Conservation (phyloP, 2,329 filamentous ascomycete genomes). For the Zasmidium cellare region DNA sequence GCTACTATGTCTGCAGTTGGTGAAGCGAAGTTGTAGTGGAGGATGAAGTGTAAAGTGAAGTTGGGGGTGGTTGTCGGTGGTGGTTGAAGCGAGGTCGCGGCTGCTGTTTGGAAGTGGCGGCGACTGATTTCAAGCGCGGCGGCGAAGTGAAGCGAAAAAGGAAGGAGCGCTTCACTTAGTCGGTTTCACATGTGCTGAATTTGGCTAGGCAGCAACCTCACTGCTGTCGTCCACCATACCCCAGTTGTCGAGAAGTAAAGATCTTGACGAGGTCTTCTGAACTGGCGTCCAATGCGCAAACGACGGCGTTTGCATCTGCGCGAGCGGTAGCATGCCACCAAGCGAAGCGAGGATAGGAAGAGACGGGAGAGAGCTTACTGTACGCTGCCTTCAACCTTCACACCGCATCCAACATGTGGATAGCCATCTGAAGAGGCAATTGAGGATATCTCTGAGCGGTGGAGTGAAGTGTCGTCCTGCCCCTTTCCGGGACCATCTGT, state of each 20-base stretch:
- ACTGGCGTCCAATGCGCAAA: not conserved
- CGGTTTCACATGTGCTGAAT: not conserved
- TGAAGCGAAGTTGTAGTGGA: not conserved
- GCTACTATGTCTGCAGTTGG: not conserved
- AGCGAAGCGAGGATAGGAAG: not conserved
- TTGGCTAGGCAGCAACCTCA: no score
- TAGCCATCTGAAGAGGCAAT: not conserved
- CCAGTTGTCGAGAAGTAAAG: no score
- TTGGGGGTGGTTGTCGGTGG: not conserved
- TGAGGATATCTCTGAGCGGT: not conserved
- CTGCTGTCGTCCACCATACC: not conserved
- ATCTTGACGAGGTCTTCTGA: no score
- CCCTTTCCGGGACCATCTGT: not conserved
- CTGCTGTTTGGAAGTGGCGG: slow-evolving; percentile 1
- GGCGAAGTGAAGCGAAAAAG: slow-evolving; percentile 2
- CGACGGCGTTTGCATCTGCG: slow-evolving; percentile 1
- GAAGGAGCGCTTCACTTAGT: not conserved
- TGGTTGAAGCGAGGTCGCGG: not conserved
- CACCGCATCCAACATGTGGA: not conserved
- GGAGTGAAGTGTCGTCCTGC: not conserved
- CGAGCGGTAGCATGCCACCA: not conserved
- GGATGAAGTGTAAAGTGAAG: not conserved
- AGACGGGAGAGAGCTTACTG: slow-evolving; percentile 1
- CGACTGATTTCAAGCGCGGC: not conserved
- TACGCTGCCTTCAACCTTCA: not conserved